Evolutionary conservation across 2,329 filamentous ascomycete species (phyloP), one percentile per base, ranked within the genome.

Genomic region (Aspergillus versicolor): DNA sequence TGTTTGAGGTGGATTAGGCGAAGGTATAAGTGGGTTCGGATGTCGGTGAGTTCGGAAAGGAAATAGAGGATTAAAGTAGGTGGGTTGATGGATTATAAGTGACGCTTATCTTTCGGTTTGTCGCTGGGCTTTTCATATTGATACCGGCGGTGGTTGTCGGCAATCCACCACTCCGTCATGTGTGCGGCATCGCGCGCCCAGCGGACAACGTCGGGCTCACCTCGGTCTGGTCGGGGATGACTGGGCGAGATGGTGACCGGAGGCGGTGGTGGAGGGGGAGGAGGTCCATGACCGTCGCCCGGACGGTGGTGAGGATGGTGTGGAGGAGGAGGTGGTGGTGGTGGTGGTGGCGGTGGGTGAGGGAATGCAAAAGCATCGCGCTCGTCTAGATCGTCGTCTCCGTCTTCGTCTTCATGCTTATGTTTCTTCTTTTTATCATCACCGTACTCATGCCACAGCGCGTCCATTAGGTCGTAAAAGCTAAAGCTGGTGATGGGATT

Each of bases 151-250:
- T 67, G 67, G 58, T 70, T 70, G 19, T 70, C 67, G 5, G 42
- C n/a, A 15, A 70, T 67, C 68, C 68, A 70, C 67, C 67, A 70
- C 40, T 67, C 61, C 8, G 67, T 56, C 27, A 69, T 59, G 42
- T 69, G 68, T 3, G 66, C 64, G 2, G 65, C 67, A n/a, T 69
- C 65, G 12, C 60, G 64, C 15, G 68, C 54, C 65, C 65, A 69
- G 7, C 60, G 24, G 15, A 65, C 61, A 7, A 58, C 57, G 3
- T 66, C 63, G 1, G 60, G 45, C 22, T 61, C 63, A 27, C 67
- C 63, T 6, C 59, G 45, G 3, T 50, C 27, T 9, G 42, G 42
- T 3, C 32, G 32, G 5, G 43, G 51, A 11, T 42, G 51, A 4
- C 42, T 34, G 12, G 51, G 51, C n/a, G 22, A 19, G 51, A 47